Base-by-base conservation (phyloP, 768 basidiomycete genomes). In the Podaxis carcinomalis region DNA sequence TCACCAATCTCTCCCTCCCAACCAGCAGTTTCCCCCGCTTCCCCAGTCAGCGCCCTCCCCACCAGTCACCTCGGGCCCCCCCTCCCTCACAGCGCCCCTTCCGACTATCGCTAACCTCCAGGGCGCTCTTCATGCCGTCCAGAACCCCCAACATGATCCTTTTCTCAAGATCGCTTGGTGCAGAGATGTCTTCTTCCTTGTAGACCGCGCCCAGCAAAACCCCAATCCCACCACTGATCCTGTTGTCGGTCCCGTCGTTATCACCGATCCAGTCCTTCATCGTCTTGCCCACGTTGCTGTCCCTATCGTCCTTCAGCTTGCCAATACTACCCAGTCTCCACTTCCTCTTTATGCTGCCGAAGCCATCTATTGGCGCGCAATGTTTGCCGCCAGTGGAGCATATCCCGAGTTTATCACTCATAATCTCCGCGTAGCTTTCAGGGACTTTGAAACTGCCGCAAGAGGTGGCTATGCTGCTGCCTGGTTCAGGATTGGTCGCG, bases 401-500 rank as follows among this genome's bases (percentile, higher is more conserved):
- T 89, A 85, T 71, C 90, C 92, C 0, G 80, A 84, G 10, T 77
- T 83, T 62, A 66, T 90, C 21, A 78, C 77, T 0, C 83, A 83
- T 60, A 91, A 91, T 68, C 88, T 89, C 1, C 81, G 92, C 4
- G 68, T 80, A 5, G 94, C 96, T 1, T 98, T 98, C 75, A 80
- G 92, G 23, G 93, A 95, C 68, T 97, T 91, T 67, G 95, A 98
- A 70, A 75, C 78, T 1, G 86, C 92, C 2, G 95, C 94, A 0
- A 79, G 90, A 25, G 84, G 80, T 0, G 95, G 95, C 0, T 89
- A 86, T 64, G 75, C 80, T 2, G 75, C 82, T n/a, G 92, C 92
- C 0, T 98, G 96, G 95, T 97, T 95, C 75, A 82, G 88, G 25
- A 81, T 98, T 0, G 96, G 93, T 0, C 77, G 93, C 16, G 95